Percentiles rank a stretch among this genome's conserved stretches.
phyloP scores from a whole-genome alignment of 2,329 filamentous ascomycete genomes.

The Diaporthe ampelina region DNA sequence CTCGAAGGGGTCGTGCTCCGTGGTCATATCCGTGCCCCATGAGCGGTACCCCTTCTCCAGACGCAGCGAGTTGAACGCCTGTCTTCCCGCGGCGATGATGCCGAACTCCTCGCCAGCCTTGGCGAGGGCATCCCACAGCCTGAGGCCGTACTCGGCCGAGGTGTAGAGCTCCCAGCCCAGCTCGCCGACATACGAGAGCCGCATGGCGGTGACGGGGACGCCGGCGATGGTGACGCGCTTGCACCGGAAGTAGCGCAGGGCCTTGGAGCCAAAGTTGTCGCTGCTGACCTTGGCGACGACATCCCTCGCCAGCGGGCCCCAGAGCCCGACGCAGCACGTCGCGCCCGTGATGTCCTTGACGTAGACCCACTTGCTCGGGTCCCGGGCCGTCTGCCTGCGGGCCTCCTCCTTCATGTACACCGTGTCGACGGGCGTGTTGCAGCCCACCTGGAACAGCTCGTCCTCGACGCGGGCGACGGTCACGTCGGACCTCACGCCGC shows the following conservation, averaged over 20 bases:
- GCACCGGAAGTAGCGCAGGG: slow-evolving; percentile 63
- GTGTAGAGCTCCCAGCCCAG: slow-evolving; percentile 74
- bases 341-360: slow-evolving; percentile 72
- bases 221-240: slow-evolving; percentile 65
- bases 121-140: slow-evolving; percentile 71
- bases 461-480: slow-evolving; percentile 66
- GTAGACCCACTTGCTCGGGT: slow-evolving; percentile 59
- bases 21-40: slow-evolving; percentile 71
- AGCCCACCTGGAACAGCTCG: slow-evolving; percentile 67
- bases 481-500: slow-evolving; percentile 69
- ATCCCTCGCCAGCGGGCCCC: slow-evolving; percentile 69
- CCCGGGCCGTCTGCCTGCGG: slow-evolving; percentile 57
- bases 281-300: slow-evolving; percentile 61
- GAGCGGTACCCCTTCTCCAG: slow-evolving; percentile 72
- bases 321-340: slow-evolving; percentile 73
- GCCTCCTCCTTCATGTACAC: slow-evolving; percentile 69
- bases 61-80: slow-evolving; percentile 69
- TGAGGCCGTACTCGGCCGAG: slow-evolving; percentile 69
- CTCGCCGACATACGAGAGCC: slow-evolving; percentile 73
- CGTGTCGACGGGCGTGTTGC: slow-evolving; percentile 68
- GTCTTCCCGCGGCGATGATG: slow-evolving; percentile 70
- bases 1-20: slow-evolving; percentile 72
- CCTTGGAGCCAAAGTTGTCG: slow-evolving; percentile 61
- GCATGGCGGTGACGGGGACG: slow-evolving; percentile 68
- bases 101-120: slow-evolving; percentile 67